Base-by-base conservation (phyloP, 768 basidiomycete species). In the Suillus occidentalis region DNA sequence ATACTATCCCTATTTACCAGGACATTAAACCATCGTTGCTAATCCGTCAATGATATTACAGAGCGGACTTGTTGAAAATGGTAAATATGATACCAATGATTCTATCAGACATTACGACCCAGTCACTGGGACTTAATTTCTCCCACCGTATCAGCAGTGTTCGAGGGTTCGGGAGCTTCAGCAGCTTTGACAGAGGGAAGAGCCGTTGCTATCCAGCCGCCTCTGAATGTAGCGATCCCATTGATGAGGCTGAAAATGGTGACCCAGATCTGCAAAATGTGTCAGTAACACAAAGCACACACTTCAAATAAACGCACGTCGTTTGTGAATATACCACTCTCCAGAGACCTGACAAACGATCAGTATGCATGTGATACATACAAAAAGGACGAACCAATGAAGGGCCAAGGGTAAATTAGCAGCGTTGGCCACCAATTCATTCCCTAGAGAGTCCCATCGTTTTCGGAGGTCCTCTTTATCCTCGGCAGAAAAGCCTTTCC, bases 351-450 rank as follows among this genome's bases (percentile, higher is more conserved):
- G 58, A 31, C 20, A 56, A 42, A 39, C 63, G 52, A 39, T 14
- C 28, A 61, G 28, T 67, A 68, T 59, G 40, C 12, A 7, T 28
- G 36, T 62, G 16, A 14, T 39, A 60, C 8, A 4, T 37, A 49
- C 40, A 39, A 37, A 18, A 31, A 40, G 16, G 18, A 61, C 31
- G 42, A 65, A 37, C 94, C 93, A 95, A 73, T 97, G 95, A 63
- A 94, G 75, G 3, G 94, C 91, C 59, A 92, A 74, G 4, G 94
- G 95, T n/a, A 94, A 77, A 72, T 93, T 91, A 31, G 87, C 86
- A 9, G 89, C 66, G 71, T 94, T 94, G 58, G 87, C 85, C 16
- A 91, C 74, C 13, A 90, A 73, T 65, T 94, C 92, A 60, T 86
- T 89, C 84, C 87, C 87, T 62, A 88, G 86, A 18, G 88, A 84